Percentiles rank a stretch among this genome's conserved stretches.
Conservation (phyloP, 441 rosid species). For the Rhodomyrtus psidioides region DNA sequence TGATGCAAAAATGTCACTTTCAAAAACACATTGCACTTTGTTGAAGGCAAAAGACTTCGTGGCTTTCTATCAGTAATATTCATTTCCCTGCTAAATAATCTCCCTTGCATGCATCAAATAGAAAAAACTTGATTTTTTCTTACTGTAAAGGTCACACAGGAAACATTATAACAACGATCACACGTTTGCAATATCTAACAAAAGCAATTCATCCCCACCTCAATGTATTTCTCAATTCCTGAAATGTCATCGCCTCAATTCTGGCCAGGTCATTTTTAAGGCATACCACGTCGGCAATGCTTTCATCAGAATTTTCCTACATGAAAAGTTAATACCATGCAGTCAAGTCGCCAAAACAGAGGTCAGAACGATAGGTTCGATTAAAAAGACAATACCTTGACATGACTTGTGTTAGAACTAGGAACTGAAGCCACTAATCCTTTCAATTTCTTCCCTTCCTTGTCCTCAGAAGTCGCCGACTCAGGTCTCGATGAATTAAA, state of each 20-base stretch:
- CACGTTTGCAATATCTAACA: background rate
- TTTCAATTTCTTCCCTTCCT: slow-evolving; percentile 19
- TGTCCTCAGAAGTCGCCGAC: slow-evolving; percentile 17
- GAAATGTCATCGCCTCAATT: slow-evolving; percentile 66
- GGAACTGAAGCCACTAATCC: slow-evolving; percentile 5
- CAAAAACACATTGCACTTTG: background rate
- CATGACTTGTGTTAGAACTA: slow-evolving; percentile 3
- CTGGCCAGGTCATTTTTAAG: slow-evolving; percentile 33
- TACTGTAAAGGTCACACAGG: background rate
- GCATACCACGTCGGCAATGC: slow-evolving; percentile 15
- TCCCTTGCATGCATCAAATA: background rate
- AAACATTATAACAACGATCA: background rate
- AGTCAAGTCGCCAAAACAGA: background rate
- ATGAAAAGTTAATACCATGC: background rate
- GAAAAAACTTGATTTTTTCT: background rate
- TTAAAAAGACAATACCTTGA: slow-evolving; percentile 8
- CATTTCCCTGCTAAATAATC: background rate
- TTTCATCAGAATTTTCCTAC: slow-evolving; percentile 13
- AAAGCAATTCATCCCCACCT: slow-evolving; percentile 31
- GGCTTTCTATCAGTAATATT: background rate
- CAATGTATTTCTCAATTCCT: slow-evolving; percentile 48
- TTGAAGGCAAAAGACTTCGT: background rate
- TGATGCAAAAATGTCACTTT: background rate
- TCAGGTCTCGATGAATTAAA: slow-evolving; percentile 18
- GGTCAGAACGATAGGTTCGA: background rate